Evolutionary conservation across 73 alveolate species (phyloP).

Genomic region (Paramecium tetraurelia): DNA sequence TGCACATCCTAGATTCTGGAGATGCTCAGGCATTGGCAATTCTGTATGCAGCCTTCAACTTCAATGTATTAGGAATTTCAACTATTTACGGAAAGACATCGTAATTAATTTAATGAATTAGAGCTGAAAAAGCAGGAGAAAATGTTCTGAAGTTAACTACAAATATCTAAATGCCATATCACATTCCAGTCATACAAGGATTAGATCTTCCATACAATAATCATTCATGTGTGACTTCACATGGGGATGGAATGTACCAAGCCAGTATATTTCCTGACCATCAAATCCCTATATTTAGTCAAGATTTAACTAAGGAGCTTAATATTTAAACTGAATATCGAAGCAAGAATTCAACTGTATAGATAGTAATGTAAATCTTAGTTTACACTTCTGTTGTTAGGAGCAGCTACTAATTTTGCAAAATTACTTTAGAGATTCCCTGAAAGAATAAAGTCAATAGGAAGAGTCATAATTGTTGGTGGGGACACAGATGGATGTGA

Average conservation of each 20-base stretch:
- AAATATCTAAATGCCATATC: background rate
- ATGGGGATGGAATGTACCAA: background rate
- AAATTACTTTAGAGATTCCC: background rate
- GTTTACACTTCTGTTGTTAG: background rate
- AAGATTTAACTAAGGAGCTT: background rate
- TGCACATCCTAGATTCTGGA: background rate
- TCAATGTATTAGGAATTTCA: background rate
- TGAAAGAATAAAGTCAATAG: background rate
- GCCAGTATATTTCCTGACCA: background rate
- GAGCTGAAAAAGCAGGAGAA: background rate
- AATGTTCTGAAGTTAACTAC: background rate
- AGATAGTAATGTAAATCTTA: background rate
- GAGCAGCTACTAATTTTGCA: conserved; percentile 7
- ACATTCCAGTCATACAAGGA: background rate
- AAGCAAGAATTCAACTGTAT: background rate
- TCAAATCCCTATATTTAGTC: background rate
- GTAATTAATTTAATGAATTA: background rate
- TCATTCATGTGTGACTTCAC: background rate
- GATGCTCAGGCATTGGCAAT: background rate
- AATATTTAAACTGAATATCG: background rate
- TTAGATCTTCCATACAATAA: background rate
- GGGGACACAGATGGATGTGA: conserved; percentile 17
- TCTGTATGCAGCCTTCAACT: background rate
- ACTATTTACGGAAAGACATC: background rate
- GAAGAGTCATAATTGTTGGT: background rate